Evolutionary conservation across 192 early-diverging fungal species (phyloP).

Genomic region (Backusella australiensis): DNA sequence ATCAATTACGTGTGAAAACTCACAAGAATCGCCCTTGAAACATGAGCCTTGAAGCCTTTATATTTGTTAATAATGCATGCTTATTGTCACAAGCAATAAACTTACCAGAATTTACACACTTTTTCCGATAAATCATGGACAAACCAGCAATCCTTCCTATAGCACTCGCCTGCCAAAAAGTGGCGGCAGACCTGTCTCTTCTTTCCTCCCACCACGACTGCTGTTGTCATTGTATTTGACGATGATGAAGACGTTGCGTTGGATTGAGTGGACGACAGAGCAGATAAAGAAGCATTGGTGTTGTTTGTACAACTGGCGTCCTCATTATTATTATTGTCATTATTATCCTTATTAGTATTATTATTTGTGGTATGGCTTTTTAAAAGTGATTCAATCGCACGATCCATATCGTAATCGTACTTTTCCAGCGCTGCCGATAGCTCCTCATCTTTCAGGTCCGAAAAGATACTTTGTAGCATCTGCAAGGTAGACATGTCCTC

Average conservation of each 20-base stretch:
- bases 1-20: slow-evolving; percentile 51
- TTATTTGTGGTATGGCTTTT: background rate
- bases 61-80: background rate
- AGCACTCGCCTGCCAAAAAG: slow-evolving; percentile 54
- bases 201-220: background rate
- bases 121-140: slow-evolving; percentile 50
- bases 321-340: background rate
- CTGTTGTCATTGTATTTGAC: background rate
- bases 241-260: background rate
- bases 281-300: background rate
- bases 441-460: slow-evolving; percentile 36
- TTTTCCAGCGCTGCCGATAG: slow-evolving; percentile 35
- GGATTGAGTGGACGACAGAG: background rate
- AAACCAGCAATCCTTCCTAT: slow-evolving; percentile 56
- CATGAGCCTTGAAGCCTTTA: slow-evolving; percentile 51
- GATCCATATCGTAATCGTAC: slow-evolving; percentile 45
- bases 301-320: background rate
- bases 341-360: background rate
- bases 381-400: slow-evolving; percentile 36
- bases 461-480: slow-evolving; percentile 42
- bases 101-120: slow-evolving; percentile 62
- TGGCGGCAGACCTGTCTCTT: slow-evolving; percentile 48
- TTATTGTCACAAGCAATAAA: background rate
- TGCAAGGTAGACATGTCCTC: slow-evolving; percentile 48
- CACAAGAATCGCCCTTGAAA: slow-evolving; percentile 50